Percentiles rank a stretch among this genome's conserved stretches.
Evolutionary conservation across 163 green algal species (phyloP).

Genomic region (Dunaliella salina): DNA sequence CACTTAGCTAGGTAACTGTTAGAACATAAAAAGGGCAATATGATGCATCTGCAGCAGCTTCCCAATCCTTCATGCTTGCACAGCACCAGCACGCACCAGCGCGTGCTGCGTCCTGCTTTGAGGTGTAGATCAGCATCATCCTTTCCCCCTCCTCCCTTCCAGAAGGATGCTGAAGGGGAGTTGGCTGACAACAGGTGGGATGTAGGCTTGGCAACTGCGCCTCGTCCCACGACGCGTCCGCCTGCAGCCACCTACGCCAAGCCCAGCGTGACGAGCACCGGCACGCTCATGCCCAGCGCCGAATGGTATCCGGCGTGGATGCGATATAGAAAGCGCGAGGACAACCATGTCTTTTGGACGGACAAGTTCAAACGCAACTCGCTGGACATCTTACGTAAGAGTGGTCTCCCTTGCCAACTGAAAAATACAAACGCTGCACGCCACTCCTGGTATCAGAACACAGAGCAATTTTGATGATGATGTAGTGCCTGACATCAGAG

Average conservation of each 20-base stretch:
- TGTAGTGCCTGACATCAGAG: too few relatives aligned
- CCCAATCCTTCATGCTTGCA: too few relatives aligned
- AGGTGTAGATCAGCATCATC: neutral
- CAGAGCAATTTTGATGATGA: too few relatives aligned
- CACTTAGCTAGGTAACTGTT: too few relatives aligned
- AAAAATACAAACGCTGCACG: too few relatives aligned
- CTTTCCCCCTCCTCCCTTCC: neutral
- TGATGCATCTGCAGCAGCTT: too few relatives aligned
- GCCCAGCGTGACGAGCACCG: conserved; percentile 8
- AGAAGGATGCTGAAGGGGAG: neutral
- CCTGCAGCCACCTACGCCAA: conserved; percentile 6
- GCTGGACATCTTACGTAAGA: conserved; percentile 47
- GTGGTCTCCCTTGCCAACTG: neutral
- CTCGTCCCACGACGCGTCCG: neutral
- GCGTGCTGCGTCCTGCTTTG: too few relatives aligned
- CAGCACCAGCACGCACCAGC: too few relatives aligned
- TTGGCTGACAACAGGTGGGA: neutral
- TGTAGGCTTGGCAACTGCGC: neutral
- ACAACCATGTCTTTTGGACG: conserved; percentile 60
- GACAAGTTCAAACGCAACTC: conserved; percentile 57
- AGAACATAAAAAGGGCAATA: too few relatives aligned
- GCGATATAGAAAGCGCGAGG: conserved; percentile 45
- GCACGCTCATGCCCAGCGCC: conserved; percentile 41
- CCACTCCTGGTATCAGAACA: too few relatives aligned
- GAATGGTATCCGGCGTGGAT: conserved; percentile 60